Evolutionary conservation across 805 yeast genomes (phyloP).

Genomic region (Tetrapisispora phaffii): DNA sequence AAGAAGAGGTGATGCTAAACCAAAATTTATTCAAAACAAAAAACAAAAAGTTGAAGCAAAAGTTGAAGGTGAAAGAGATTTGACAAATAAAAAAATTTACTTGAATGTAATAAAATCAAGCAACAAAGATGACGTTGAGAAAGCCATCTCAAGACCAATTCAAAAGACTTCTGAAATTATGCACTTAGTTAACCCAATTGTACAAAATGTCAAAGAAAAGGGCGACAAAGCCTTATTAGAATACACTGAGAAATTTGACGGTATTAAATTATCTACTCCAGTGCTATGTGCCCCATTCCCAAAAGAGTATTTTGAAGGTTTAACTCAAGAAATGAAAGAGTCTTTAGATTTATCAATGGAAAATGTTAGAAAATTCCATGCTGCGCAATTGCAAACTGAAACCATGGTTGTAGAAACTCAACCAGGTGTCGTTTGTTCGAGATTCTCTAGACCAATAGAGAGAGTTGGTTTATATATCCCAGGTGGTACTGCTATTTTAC

Average conservation of each 20-base stretch:
- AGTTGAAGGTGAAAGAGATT: slow-evolving; percentile 12
- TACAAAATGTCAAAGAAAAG: slow-evolving; percentile 58
- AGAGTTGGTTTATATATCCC: slow-evolving; percentile 94
- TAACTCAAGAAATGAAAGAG: slow-evolving; percentile 61
- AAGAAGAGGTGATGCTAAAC: slow-evolving; percentile 93
- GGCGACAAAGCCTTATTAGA: slow-evolving; percentile 90
- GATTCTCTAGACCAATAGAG: slow-evolving; percentile 92
- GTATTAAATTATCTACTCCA: slow-evolving; percentile 61
- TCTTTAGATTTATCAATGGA: slow-evolving; percentile 86
- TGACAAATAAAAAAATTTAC: slow-evolving; percentile 14
- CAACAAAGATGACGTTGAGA: slow-evolving; percentile 36
- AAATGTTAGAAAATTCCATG: slow-evolving; percentile 86
- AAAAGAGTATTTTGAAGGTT: slow-evolving; percentile 57
- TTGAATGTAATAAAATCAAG: slow-evolving; percentile 20
- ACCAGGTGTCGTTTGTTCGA: slow-evolving; percentile 88
- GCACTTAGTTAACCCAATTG: slow-evolving; percentile 85
- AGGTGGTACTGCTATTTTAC: slow-evolving; percentile 97
- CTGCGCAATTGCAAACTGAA: slow-evolving; percentile 74
- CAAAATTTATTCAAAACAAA: slow-evolving; percentile 45
- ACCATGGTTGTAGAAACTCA: slow-evolving; percentile 79
- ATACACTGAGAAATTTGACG: slow-evolving; percentile 84
- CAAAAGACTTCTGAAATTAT: slow-evolving; percentile 88
- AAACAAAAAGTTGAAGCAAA: slow-evolving; percentile 12
- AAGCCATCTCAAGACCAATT: slow-evolving; percentile 83
- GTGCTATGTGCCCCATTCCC: slow-evolving; percentile 85